phyloP scores from a whole-genome alignment of 2,329 filamentous ascomycete genomes.

The Fusarium sacchari region DNA sequence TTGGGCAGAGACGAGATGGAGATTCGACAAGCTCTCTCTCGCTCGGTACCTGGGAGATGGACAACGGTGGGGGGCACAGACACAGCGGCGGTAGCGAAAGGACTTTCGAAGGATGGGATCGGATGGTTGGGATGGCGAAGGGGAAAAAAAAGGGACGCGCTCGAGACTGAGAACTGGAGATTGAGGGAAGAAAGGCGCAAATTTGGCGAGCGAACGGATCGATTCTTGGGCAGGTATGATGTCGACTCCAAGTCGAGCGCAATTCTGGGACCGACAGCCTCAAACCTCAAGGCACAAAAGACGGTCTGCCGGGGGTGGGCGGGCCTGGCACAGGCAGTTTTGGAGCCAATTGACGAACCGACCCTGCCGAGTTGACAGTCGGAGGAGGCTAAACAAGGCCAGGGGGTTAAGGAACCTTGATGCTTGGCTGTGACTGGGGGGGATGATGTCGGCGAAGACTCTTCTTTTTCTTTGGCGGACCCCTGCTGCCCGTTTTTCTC shows the following conservation, averaged over 20 bases:
- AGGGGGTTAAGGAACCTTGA: conserved; percentile 42
- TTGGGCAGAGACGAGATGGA: conserved; percentile 46
- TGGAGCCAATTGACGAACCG: conserved; percentile 44
- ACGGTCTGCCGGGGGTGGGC: conserved; percentile 44
- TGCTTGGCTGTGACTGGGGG: conserved; percentile 40
- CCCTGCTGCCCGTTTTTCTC: conserved; percentile 44
- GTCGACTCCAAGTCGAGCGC: conserved; percentile 42
- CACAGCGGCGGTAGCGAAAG: conserved; percentile 35
- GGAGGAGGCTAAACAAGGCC: conserved; percentile 42
- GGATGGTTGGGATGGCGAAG: not conserved
- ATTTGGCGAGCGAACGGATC: conserved; percentile 37
- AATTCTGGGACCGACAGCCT: conserved; percentile 37
- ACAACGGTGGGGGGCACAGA: conserved; percentile 43
- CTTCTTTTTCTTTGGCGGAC: conserved; percentile 14
- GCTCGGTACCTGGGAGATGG: conserved; percentile 37
- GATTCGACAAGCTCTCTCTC: conserved; percentile 41
- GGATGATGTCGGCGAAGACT: conserved; percentile 41
- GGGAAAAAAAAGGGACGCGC: conserved; percentile 28
- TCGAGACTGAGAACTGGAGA: conserved; percentile 22
- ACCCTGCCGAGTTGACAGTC: conserved; percentile 46
- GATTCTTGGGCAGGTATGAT: conserved; percentile 42
- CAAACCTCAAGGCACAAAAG: conserved; percentile 42
- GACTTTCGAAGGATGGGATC: conserved; percentile 30
- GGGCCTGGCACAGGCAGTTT: conserved; percentile 36
- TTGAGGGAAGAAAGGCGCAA: conserved; percentile 39